Conservation (phyloP, 495 filamentous ascomycete genomes). For the Darksidea phi region DNA sequence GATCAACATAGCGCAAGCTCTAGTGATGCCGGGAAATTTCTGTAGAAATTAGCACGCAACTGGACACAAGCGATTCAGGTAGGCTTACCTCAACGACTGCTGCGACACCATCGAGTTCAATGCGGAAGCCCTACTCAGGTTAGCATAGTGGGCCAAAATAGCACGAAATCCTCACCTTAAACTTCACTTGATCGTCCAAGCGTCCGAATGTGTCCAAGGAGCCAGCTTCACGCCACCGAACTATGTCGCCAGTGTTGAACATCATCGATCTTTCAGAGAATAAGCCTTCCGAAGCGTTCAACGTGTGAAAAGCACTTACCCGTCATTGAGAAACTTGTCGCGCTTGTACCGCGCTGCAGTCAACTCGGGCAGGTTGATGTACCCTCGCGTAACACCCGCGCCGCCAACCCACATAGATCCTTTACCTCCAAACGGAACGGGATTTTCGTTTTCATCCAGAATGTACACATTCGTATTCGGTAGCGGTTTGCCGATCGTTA, state of each 20-base stretch:
- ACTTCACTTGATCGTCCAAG: conserved; percentile 27
- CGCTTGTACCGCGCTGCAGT: conserved; percentile 12
- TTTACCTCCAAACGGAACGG: conserved; percentile 13
- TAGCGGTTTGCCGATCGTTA: conserved; percentile 23
- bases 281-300: not conserved
- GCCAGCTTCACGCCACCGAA: conserved; percentile 23
- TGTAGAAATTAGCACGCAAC: not conserved
- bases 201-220: conserved; percentile 22
- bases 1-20: conserved; percentile 16
- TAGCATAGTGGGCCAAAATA: not conserved
- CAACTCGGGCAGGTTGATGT: conserved; percentile 25
- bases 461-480: conserved; percentile 28
- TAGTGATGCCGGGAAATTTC: conserved; percentile 25
- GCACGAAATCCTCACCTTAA: conserved; percentile 14
- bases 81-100: conserved; percentile 23
- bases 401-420: conserved; percentile 29
- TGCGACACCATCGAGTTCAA: conserved; percentile 28
- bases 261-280: conserved; percentile 9
- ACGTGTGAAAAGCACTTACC: not conserved
- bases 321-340: conserved; percentile 22
- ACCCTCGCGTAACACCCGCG: conserved; percentile 15
- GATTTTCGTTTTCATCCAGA: conserved; percentile 21
- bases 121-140: conserved; percentile 20
- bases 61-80: not conserved
- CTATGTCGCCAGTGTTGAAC: conserved; percentile 30